Evolutionary conservation across 352 stramenopile genomes (phyloP), one percentile per base, ranked within the genome.

Genomic region (Globisporangium megalacanthum): DNA sequence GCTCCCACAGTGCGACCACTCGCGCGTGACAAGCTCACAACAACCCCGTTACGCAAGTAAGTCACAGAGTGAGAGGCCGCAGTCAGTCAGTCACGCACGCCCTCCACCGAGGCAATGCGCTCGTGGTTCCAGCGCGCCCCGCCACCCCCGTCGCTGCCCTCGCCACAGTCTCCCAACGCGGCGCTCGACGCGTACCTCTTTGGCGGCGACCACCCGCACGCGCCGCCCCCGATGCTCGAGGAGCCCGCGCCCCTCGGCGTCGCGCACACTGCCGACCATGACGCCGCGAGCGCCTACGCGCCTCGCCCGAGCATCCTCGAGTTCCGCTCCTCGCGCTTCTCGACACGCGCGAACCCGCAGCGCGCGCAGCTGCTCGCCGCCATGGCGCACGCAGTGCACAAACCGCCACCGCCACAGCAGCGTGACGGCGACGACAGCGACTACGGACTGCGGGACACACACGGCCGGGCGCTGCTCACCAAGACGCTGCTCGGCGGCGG

Each of bases 261-360:
- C 61, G 44, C 44, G 44, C 44, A 49, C 19, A 4, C 42, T 3
- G 71, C 75, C 49, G 36, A 66, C 25, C 45, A 64, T 35, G 57
- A 41, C 14, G 37, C 42, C 36, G 20, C 39, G 25, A 20, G 52
- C 47, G 69, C 75, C 7, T 56, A 68, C 29, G 15, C 61, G 5
- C 35, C 70, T 45, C 71, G 75, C 4, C 71, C 75, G 4, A 80
- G 69, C 56, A 70, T 86, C 13, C 59, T 83, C 52, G 65, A 74
- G 20, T 86, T 83, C 56, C 65, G 72, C 7, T 64, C 68, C 2
- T 76, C 75, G 45, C 75, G 75, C 14, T 73, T 81, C 55, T 53
- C 75, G 0, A 22, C 19, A 59, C 73, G 72, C 33, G 62, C 75
- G 29, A 79, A 77, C 45, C 59, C 77, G 37, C 75, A 80, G 39